phyloP scores from a whole-genome alignment of 768 basidiomycete species.

The Russula olivacea region DNA sequence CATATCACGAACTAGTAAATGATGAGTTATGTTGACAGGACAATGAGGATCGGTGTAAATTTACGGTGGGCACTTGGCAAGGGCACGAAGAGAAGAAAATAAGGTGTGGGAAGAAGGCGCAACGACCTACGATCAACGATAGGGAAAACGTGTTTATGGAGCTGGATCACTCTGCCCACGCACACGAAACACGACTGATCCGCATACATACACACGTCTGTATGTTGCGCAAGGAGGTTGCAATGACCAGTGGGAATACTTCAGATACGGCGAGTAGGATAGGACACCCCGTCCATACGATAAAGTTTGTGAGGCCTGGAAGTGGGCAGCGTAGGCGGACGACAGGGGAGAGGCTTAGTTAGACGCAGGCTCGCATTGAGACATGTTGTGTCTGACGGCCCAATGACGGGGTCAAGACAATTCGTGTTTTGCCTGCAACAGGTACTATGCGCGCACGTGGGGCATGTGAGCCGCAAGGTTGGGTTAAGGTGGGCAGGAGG shows the following conservation, averaged over 20 bases:
- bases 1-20: background rate
- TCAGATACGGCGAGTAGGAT: background rate
- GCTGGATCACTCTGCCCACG: background rate
- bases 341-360: background rate
- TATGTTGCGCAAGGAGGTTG: background rate
- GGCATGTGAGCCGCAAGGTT: background rate
- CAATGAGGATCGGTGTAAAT: background rate
- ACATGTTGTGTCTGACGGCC: background rate
- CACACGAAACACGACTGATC: conserved; percentile 1
- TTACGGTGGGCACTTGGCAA: background rate
- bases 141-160: background rate
- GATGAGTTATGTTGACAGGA: background rate
- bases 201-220: background rate
- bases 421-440: background rate
- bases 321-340: background rate
- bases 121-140: conserved; percentile 4
- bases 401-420: background rate
- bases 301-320: background rate
- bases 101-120: conserved; percentile 6
- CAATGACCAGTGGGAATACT: background rate
- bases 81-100: conserved; percentile 8
- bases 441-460: background rate
- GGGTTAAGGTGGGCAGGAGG: background rate
- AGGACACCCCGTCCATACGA: background rate
- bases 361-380: background rate